These are phyloP conservation scores for Pseudogymnoascus sp. DNA, from an alignment of 2,329 filamentous ascomycete genomes.

Conservation along the genomic window DNA sequence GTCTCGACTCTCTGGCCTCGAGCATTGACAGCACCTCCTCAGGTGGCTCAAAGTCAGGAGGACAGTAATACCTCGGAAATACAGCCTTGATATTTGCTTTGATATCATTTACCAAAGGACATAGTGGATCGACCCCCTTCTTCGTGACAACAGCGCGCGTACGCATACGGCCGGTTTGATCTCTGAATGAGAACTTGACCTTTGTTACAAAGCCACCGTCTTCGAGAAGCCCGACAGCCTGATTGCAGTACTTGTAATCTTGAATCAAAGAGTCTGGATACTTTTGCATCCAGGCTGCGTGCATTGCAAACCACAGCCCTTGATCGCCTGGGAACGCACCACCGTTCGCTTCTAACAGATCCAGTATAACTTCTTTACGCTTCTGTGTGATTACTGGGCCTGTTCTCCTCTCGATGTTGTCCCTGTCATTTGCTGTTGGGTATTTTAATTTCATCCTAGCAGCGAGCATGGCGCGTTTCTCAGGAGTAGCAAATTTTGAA, in stretches of 20 bases:
- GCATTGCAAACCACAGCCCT: conserved; percentile 25
- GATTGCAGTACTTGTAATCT: conserved; percentile 20
- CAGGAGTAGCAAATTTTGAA: not conserved
- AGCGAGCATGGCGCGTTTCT: not conserved
- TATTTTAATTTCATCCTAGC: not conserved
- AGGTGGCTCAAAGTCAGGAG: conserved; percentile 21
- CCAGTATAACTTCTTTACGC: conserved; percentile 13
- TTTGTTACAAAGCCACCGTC: conserved; percentile 15
- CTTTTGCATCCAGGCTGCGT: conserved; percentile 22
- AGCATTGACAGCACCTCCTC: conserved; percentile 17
- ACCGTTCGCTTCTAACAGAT: conserved; percentile 16
- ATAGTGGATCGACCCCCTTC: conserved; percentile 13
- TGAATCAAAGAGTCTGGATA: conserved; percentile 17
- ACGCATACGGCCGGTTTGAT: conserved; percentile 11
- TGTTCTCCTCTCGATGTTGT: conserved; percentile 5
- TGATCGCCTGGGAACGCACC: conserved; percentile 25
- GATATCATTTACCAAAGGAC: conserved; percentile 13
- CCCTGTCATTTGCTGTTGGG: not conserved
- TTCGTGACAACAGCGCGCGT: conserved; percentile 17
- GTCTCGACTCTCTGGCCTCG: conserved; percentile 10
- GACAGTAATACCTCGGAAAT: conserved; percentile 23
- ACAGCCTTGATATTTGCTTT: conserved; percentile 18
- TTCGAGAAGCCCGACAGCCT: conserved; percentile 22
- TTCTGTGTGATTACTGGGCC: conserved; percentile 8
- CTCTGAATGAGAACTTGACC: conserved; percentile 14